Conservation (phyloP, 2,329 filamentous ascomycete species). For the Huntiella savannae region DNA sequence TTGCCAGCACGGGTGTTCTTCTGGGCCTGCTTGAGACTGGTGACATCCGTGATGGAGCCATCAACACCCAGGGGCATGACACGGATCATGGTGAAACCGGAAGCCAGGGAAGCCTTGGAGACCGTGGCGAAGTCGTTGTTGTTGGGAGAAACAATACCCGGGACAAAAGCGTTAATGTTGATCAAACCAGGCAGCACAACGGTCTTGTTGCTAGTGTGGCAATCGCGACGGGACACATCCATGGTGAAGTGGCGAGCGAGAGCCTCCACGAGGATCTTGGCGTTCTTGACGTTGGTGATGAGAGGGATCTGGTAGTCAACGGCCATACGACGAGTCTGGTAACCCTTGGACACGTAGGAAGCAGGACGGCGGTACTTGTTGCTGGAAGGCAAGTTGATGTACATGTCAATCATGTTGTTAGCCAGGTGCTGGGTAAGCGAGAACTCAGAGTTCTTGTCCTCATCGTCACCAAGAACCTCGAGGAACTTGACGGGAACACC, state of each 20-base stretch:
- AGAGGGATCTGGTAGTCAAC: slow-evolving; percentile 93
- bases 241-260: slow-evolving; percentile 78
- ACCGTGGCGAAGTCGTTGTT: slow-evolving; percentile 51
- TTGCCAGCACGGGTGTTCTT: slow-evolving; percentile 47
- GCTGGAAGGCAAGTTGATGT: slow-evolving; percentile 98
- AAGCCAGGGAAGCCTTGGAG: slow-evolving; percentile 52
- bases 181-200: slow-evolving; percentile 55
- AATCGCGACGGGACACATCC: slow-evolving; percentile 67
- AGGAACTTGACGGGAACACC: slow-evolving; percentile 83
- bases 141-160: slow-evolving; percentile 44
- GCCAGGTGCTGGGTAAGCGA: slow-evolving; percentile 91
- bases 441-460: slow-evolving; percentile 85
- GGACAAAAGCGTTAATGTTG: slow-evolving; percentile 65
- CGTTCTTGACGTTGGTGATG: slow-evolving; percentile 98
- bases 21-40: slow-evolving; percentile 52
- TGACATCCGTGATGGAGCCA: slow-evolving; percentile 52
- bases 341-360: slow-evolving; percentile 97
- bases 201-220: slow-evolving; percentile 72
- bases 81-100: slow-evolving; percentile 65
- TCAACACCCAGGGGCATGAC: slow-evolving; percentile 60
- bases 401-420: slow-evolving; percentile 94
- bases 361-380: slow-evolving; percentile 93
- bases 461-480: slow-evolving; percentile 62
- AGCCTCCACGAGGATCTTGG: slow-evolving; percentile 89
- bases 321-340: slow-evolving; percentile 90